Conservation (phyloP, 1,284 basidiomycete species). For the Golubevia pallescens region DNA sequence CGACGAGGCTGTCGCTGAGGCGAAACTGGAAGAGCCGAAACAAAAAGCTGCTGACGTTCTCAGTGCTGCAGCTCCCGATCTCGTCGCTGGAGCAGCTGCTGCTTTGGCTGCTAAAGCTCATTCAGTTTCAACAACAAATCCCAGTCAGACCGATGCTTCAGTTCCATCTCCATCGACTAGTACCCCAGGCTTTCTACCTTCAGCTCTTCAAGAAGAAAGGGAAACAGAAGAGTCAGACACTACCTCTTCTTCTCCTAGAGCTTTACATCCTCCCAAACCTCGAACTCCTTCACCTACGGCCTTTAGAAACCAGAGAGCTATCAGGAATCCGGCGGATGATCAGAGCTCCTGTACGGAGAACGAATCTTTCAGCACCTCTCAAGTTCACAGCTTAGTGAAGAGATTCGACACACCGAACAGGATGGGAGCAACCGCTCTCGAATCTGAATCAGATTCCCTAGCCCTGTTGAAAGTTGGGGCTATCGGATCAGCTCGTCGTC, state of each 20-base stretch:
- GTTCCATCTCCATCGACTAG: not conserved
- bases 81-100: not conserved
- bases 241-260: constrained; percentile 7
- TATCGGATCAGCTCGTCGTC: constrained; percentile 14
- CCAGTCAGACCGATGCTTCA: not conserved
- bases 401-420: constrained; percentile 33
- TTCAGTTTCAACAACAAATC: not conserved
- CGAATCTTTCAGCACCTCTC: constrained; percentile 16
- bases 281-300: constrained; percentile 71
- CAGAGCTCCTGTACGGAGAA: constrained; percentile 49
- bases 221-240: constrained; percentile 7
- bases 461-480: not conserved
- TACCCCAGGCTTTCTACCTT: not conserved
- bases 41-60: not conserved
- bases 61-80: not conserved
- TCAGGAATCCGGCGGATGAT: constrained; percentile 28
- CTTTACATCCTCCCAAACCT: constrained; percentile 67
- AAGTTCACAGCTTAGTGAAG: constrained; percentile 20
- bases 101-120: not conserved
- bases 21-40: constrained; percentile 4
- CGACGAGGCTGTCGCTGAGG: constrained; percentile 32
- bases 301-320: constrained; percentile 75
- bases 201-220: not conserved
- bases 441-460: not conserved
- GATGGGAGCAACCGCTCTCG: no score